A percentile compares a stretch with the other conserved stretches of the same genome.
These are phyloP conservation scores for Lantana camara DNA, from an alignment of 257 asterid genomes.

Conservation along the genomic window DNA sequence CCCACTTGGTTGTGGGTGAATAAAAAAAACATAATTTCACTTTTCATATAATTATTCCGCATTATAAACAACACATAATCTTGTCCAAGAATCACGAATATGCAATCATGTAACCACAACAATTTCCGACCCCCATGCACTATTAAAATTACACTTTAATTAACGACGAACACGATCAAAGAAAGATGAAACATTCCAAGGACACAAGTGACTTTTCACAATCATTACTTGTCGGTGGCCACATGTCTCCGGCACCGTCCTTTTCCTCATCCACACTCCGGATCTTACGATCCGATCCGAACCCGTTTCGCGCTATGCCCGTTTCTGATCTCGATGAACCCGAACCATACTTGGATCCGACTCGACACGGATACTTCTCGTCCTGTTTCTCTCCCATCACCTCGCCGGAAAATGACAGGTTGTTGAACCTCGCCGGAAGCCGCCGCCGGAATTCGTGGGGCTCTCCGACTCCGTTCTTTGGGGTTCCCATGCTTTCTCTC, in stretches of 20 bases:
- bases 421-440: slow-evolving; percentile 42
- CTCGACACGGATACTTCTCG: slow-evolving; percentile 42
- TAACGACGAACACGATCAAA: slow-evolving; percentile 20
- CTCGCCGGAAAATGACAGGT: slow-evolving; percentile 34
- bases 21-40: background rate
- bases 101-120: background rate
- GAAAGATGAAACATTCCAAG: slow-evolving; percentile 66
- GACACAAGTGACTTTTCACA: slow-evolving; percentile 64
- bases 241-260: slow-evolving; percentile 25
- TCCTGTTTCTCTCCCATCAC: slow-evolving; percentile 39
- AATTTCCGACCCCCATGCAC: background rate
- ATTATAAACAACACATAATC: background rate
- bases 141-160: background rate
- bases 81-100: background rate
- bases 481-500: background rate
- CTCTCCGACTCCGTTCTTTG: background rate
- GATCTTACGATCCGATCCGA: slow-evolving; percentile 33
- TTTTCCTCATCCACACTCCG: slow-evolving; percentile 34
- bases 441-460: slow-evolving; percentile 27
- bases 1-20: background rate
- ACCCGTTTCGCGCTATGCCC: slow-evolving; percentile 19
- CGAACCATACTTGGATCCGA: slow-evolving; percentile 25
- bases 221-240: slow-evolving; percentile 48
- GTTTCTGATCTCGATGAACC: too few relatives aligned
- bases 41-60: background rate